These are phyloP conservation scores for Phytophthora rubi DNA, from an alignment of 352 stramenopile genomes.

Conservation along the genomic window DNA sequence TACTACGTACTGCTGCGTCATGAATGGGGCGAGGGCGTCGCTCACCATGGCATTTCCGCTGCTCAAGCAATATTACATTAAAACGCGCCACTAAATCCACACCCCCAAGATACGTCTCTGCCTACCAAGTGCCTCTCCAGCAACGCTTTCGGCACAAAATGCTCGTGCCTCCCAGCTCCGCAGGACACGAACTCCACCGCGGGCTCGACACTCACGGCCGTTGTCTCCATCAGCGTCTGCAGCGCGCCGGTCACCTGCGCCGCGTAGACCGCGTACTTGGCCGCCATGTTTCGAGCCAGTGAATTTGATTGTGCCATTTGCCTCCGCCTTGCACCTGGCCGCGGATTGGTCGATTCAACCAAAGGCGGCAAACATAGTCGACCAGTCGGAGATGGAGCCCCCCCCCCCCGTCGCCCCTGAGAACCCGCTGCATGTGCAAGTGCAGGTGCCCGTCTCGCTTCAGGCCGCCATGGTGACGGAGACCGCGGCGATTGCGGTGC, in stretches of 20 bases:
- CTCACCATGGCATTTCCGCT: slow-evolving; percentile 41
- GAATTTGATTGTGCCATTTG: slow-evolving; percentile 51
- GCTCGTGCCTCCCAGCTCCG: slow-evolving; percentile 21
- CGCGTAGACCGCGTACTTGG: slow-evolving; percentile 35
- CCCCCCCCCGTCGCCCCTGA: neutral
- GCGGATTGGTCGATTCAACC: slow-evolving; percentile 14
- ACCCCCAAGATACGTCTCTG: neutral
- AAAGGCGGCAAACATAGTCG: slow-evolving; percentile 40
- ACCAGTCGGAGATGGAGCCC: slow-evolving; percentile 27
- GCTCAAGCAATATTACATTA: neutral
- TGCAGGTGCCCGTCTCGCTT: slow-evolving; percentile 6
- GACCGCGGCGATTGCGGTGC: slow-evolving; percentile 1
- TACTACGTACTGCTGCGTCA: slow-evolving; percentile 27
- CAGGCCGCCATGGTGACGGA: slow-evolving; percentile 13
- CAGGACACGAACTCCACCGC: slow-evolving; percentile 47
- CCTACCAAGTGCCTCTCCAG: slow-evolving; percentile 55
- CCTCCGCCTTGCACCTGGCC: slow-evolving; percentile 8
- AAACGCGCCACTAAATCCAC: no score
- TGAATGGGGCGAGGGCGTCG: slow-evolving; percentile 22
- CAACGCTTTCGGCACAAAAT: slow-evolving; percentile 46
- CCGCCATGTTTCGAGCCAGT: slow-evolving; percentile 36
- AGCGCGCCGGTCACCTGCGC: slow-evolving; percentile 35
- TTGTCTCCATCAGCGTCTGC: slow-evolving; percentile 43
- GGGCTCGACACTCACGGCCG: slow-evolving; percentile 39
- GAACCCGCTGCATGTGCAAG: neutral